Base-by-base conservation (phyloP, 1,139 yeast species). In the Candida buenavistaensis region DNA sequence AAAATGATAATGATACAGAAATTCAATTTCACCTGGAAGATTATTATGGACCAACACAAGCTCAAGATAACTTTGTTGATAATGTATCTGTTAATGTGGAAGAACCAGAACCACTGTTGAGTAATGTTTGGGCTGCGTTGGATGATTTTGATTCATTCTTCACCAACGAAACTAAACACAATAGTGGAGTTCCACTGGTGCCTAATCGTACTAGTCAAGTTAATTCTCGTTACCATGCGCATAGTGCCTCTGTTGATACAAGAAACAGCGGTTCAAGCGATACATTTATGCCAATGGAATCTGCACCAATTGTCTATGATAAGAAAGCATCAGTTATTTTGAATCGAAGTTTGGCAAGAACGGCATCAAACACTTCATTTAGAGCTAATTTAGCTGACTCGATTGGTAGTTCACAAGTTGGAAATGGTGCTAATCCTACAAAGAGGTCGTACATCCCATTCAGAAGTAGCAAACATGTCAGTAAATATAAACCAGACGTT, bases 51-150 rank as follows among this genome's bases (percentile, higher is more conserved):
- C 62, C 71, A 35, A 53, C 45, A 37, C 55, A 51, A 36, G 55
- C 54, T 40, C 52, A 43, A 36, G 68, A 57, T 24, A 23, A 23
- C 40, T 57, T 51, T 38, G 64, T 55, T 22, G 72, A 62, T 50
- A 54, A 58, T 32, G 61, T 53, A 9, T 68, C 68, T 1, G 63
- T 61, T 4, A 68, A 72, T 5, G 72, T 72, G 14, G 79, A 68
- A 8, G 89, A 82, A 38, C 82, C 75, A 3, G 85, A 78, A 42
- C 88, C 86, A 0, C 82, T 96, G 0, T 72, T 92, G 51, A 88
- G 95, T 54, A 88, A 89, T 51, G 89, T 92, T 84, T 85, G 96
- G 82, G 96, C 96, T 0, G 95, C 95, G n/a, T 68, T 92, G 43
- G 97, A 90, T 52, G 95, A 89, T 51, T 73, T 92, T 47, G 97